Percentiles rank a stretch among this genome's conserved stretches.
Evolutionary conservation across 2,329 filamentous ascomycete species (phyloP).

Genomic region (Berkeleyomyces basicola): DNA sequence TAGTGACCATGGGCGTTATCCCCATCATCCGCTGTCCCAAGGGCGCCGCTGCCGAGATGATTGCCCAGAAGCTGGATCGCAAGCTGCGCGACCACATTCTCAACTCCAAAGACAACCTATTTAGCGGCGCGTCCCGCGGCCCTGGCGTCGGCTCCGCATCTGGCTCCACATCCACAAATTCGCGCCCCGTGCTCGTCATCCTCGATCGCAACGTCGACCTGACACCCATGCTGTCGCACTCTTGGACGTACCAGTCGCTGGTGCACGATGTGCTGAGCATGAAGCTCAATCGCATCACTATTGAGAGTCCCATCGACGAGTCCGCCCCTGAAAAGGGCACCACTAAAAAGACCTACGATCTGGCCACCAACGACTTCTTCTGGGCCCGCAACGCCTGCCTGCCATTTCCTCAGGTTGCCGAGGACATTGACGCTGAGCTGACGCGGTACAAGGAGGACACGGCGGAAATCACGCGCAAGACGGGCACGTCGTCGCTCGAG

Average conservation of each 20-base stretch:
- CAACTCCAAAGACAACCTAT: constrained; percentile 90
- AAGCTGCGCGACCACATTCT: constrained; percentile 93
- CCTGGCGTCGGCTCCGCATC: constrained; percentile 40
- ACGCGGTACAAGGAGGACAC: constrained; percentile 93
- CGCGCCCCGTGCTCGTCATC: constrained; percentile 77
- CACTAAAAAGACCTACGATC: constrained; percentile 80
- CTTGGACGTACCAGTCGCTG: constrained; percentile 64
- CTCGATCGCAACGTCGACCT: constrained; percentile 92
- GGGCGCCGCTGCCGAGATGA: constrained; percentile 82
- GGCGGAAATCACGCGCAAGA: constrained; percentile 85
- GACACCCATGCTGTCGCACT: constrained; percentile 97
- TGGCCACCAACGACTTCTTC: constrained; percentile 85
- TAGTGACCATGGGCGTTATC: constrained; percentile 94
- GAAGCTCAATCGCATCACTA: constrained; percentile 78
- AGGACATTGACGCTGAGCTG: constrained; percentile 87
- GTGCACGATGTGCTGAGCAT: constrained; percentile 47
- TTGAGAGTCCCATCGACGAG: constrained; percentile 70
- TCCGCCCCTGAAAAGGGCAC: constrained; percentile 54
- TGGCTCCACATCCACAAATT: constrained; percentile 43
- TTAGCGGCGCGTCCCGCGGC: constrained; percentile 56
- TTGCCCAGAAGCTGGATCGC: constrained; percentile 81
- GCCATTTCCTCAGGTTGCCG: constrained; percentile 89
- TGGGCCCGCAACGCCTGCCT: constrained; percentile 84
- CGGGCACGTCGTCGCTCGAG: constrained; percentile 79
- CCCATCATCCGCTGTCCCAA: constrained; percentile 92